Conservation (phyloP, 2,329 filamentous ascomycete genomes). For the Microdochium trichocladiopsis region DNA sequence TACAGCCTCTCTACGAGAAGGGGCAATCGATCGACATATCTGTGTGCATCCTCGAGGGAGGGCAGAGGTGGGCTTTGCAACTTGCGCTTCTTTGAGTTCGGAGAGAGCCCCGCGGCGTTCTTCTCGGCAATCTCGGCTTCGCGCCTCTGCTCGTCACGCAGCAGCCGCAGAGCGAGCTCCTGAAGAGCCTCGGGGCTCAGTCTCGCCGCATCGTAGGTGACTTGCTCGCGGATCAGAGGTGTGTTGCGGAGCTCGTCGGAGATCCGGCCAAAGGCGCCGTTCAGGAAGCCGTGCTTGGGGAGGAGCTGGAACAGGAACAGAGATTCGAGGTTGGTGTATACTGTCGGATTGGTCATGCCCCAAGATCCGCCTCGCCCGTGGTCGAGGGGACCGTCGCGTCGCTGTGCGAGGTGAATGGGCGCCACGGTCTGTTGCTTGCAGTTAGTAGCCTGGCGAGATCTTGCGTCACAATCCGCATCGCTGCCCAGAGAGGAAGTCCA, state of each 20-base stretch:
- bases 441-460: neutral
- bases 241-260: constrained; percentile 71
- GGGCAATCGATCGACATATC: constrained; percentile 62
- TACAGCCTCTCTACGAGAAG: constrained; percentile 68
- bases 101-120: constrained; percentile 39
- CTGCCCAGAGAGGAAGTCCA: neutral
- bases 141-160: constrained; percentile 63
- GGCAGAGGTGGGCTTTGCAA: constrained; percentile 57
- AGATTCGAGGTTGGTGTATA: constrained; percentile 80
- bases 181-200: constrained; percentile 73
- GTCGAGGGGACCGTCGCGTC: constrained; percentile 44
- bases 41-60: constrained; percentile 57
- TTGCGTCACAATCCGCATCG: neutral
- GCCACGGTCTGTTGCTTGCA: constrained; percentile 34
- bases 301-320: constrained; percentile 80
- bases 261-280: constrained; percentile 61
- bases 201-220: constrained; percentile 65
- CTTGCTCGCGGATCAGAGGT: constrained; percentile 61
- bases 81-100: constrained; percentile 68
- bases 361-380: constrained; percentile 45
- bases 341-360: constrained; percentile 51
- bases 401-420: constrained; percentile 46
- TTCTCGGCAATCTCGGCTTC: constrained; percentile 35
- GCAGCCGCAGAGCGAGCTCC: constrained; percentile 67
- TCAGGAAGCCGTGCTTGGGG: constrained; percentile 57